A percentile compares a stretch with the other conserved stretches of the same genome.
Evolutionary conservation across 2,329 filamentous ascomycete species (phyloP).

Genomic region (Colletotrichum incanum): DNA sequence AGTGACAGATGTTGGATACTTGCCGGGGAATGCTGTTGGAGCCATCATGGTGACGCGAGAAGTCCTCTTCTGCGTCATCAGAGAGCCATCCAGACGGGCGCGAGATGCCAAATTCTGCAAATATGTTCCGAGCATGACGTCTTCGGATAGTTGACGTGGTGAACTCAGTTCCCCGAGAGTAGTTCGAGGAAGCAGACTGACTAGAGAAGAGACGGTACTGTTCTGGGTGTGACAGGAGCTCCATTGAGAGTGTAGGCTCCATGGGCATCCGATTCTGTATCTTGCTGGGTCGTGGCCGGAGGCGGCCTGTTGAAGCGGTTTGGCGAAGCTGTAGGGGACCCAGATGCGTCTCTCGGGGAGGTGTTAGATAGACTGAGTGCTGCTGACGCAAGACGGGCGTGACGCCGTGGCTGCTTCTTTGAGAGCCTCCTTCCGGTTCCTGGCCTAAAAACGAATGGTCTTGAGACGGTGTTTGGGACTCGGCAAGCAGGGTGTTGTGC

Average conservation of each 20-base stretch:
- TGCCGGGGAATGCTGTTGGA: constrained; percentile 48
- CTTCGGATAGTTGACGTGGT: constrained; percentile 55
- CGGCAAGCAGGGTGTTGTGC: constrained; percentile 37
- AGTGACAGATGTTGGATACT: constrained; percentile 62
- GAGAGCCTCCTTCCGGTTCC: constrained; percentile 2
- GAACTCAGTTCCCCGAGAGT: constrained; percentile 46
- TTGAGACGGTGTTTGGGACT: constrained; percentile 27
- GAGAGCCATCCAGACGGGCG: constrained; percentile 64
- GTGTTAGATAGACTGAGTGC: constrained; percentile 12
- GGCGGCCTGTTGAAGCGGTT: constrained; percentile 32
- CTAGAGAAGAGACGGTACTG: constrained; percentile 26
- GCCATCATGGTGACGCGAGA: constrained; percentile 49
- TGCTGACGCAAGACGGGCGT: constrained; percentile 9
- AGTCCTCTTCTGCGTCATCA: constrained; percentile 53
- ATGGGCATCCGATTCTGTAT: neutral
- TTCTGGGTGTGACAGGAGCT: neutral
- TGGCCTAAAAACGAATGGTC: constrained; percentile 39
- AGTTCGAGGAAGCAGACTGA: constrained; percentile 36
- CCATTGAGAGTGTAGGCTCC: neutral
- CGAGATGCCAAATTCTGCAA: constrained; percentile 62
- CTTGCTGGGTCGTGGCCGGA: constrained; percentile 6
- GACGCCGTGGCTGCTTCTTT: neutral
- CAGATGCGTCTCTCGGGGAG: neutral
- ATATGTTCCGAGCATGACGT: constrained; percentile 63
- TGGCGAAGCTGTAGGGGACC: constrained; percentile 24